Evolutionary conservation across 164 flowering plant species (phyloP), one percentile per base, ranked within the genome.

Genomic region (Annona squamosa): DNA sequence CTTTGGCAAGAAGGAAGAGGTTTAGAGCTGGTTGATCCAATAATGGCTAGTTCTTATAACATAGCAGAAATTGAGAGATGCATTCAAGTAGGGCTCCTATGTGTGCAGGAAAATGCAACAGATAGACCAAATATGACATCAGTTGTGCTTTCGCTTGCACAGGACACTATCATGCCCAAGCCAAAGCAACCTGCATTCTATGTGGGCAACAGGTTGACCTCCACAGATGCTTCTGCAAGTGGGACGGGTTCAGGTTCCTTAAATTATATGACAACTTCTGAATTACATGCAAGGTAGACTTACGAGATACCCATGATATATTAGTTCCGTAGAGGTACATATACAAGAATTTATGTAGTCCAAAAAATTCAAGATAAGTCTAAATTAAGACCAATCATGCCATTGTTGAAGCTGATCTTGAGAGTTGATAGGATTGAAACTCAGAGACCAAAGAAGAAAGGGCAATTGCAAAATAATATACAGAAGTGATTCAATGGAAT

Each of bases 111-210:
- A 44, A 48, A 43, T 16, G 69, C 73, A 42, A 7, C 6, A 46
- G 77, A 75, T 16, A 70, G 77, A 52, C 77, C 77, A 41, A 75
- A 68, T 16, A 63, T 71, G 69, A 19, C 69, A 48, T 4, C 37
- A 2, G 63, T 74, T 3, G 62, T 74, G 10, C 44, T 74, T 16
- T 62, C 74, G 69, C 61, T 72, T 6, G 57, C 68, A 48, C 83
- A 79, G 47, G 81, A 81, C 7, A 41, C 77, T n/a, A 73, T 67
- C 69, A 67, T 82, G 17, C 64, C 63, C 46, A 77, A 81, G 16
- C 79, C 79, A 16, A 72, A 65, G 37, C 69, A 72, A 48, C 74
- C 74, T 46, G 69, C 26, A 16, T 64, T 63, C 47, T 72, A 52
- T 63, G 17, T 46, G 4, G 67, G 18, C 13, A 45, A 62, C 62